Percentiles rank a stretch among this genome's conserved stretches.
phyloP scores from a whole-genome alignment of 345 rosid species.

The Aegle marmelos region DNA sequence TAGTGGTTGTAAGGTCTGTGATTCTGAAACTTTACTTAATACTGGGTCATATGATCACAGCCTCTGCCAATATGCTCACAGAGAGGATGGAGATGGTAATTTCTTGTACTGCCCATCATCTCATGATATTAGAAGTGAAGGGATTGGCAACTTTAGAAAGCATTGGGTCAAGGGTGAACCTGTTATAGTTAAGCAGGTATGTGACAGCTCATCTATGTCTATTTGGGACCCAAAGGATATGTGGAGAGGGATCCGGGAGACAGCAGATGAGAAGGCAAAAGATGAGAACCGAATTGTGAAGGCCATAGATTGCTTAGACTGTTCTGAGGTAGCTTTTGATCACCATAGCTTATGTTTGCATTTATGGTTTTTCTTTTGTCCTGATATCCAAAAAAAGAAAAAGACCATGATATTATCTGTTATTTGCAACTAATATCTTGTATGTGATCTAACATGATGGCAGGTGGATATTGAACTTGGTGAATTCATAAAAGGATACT shows the following conservation, averaged over 20 bases:
- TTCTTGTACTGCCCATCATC: slow-evolving; percentile 61
- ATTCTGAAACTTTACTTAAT: slow-evolving; percentile 27
- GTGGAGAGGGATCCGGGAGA: slow-evolving; percentile 72
- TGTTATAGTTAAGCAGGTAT: slow-evolving; percentile 61
- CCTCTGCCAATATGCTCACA: slow-evolving; percentile 45
- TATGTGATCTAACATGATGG: slow-evolving; percentile 18
- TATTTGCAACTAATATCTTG: slow-evolving; percentile 11
- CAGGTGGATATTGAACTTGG: slow-evolving; percentile 79
- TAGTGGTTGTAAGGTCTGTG: slow-evolving; percentile 66
- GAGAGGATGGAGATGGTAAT: slow-evolving; percentile 58
- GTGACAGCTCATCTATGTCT: slow-evolving; percentile 55
- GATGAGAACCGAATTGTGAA: slow-evolving; percentile 61
- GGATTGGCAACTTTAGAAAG: slow-evolving; percentile 61
- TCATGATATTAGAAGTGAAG: slow-evolving; percentile 50
- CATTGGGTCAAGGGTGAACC: slow-evolving; percentile 84
- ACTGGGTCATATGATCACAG: slow-evolving; percentile 33
- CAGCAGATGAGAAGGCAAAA: slow-evolving; percentile 64
- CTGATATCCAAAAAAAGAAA: not conserved
- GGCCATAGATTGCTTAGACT: slow-evolving; percentile 70
- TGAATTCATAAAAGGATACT: slow-evolving; percentile 70
- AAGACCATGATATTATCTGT: not conserved
- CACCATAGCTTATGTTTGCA: slow-evolving; percentile 16
- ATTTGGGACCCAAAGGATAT: slow-evolving; percentile 82
- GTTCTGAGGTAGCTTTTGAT: slow-evolving; percentile 62
- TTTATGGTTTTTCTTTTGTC: slow-evolving; percentile 6